Conservation (phyloP, 768 basidiomycete species). For the Lactarius quietus region DNA sequence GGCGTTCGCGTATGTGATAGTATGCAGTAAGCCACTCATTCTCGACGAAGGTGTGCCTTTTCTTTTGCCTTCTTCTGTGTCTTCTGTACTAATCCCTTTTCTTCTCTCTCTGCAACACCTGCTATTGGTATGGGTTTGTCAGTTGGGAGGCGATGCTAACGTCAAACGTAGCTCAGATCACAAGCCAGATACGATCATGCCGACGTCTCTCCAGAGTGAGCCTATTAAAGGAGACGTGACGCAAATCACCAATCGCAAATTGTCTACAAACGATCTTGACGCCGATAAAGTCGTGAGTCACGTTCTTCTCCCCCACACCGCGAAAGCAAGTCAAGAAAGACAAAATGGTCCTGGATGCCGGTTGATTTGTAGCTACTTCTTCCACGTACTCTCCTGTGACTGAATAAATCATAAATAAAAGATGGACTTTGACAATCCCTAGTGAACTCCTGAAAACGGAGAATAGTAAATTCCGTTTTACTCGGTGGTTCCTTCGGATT, state of each 20-base stretch:
- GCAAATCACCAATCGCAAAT: constrained; percentile 56
- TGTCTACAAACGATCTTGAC: constrained; percentile 55
- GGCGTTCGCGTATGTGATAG: constrained; percentile 55
- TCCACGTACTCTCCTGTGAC: no score
- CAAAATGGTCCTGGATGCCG: constrained; percentile 44
- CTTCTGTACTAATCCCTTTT: background rate
- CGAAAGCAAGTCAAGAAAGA: background rate
- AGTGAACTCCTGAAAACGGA: constrained; percentile 38
- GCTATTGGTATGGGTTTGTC: constrained; percentile 37
- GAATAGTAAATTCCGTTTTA: constrained; percentile 34
- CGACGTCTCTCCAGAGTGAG: constrained; percentile 48
- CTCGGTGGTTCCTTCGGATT: no score
- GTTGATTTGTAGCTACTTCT: constrained; percentile 35
- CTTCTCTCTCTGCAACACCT: constrained; percentile 37
- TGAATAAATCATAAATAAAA: background rate
- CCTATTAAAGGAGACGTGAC: constrained; percentile 41
- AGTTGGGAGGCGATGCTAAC: background rate
- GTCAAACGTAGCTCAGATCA: constrained; percentile 38
- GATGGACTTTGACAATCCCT: constrained; percentile 49
- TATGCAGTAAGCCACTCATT: constrained; percentile 51
- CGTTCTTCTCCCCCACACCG: background rate
- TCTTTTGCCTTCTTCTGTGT: background rate
- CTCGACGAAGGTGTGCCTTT: constrained; percentile 50
- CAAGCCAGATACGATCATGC: constrained; percentile 54
- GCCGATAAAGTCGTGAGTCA: constrained; percentile 52